These are phyloP conservation scores for Pythium myriotylum DNA, from an alignment of 352 stramenopile species.

Conservation along the genomic window DNA sequence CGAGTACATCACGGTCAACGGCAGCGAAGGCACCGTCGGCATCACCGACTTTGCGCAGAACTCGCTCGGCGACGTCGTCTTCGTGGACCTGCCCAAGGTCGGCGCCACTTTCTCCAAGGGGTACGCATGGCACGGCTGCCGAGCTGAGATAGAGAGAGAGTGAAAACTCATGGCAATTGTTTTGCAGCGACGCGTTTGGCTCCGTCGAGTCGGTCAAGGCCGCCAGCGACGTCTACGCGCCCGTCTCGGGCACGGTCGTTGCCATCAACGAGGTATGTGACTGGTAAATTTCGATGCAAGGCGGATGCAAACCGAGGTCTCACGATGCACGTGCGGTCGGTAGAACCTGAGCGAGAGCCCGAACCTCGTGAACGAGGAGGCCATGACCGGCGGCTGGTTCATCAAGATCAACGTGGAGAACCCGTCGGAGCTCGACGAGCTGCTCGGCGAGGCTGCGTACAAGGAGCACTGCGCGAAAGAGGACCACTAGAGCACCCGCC, in stretches of 20 bases:
- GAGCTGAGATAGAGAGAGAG: too few relatives aligned
- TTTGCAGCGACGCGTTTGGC: conserved; percentile 90
- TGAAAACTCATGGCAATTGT: too few relatives aligned
- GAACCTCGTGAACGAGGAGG: conserved; percentile 87
- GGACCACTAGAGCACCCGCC: conserved; percentile 58
- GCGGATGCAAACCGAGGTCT: too few relatives aligned
- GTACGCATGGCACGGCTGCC: conserved; percentile 58
- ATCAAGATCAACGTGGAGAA: conserved; percentile 89
- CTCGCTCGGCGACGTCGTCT: conserved; percentile 97
- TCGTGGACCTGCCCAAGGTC: conserved; percentile 95
- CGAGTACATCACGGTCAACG: conserved; percentile 85
- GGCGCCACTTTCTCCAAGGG: conserved; percentile 94
- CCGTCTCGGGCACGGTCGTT: conserved; percentile 91
- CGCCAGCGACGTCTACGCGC: conserved; percentile 96
- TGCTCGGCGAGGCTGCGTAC: conserved; percentile 86
- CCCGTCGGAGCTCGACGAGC: conserved; percentile 66
- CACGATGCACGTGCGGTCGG: conserved; percentile 6
- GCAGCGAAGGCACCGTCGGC: conserved; percentile 89
- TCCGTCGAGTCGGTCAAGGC: conserved; percentile 99
- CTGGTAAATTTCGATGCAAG: neutral
- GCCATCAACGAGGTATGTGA: conserved; percentile 91
- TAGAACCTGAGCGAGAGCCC: conserved; percentile 80
- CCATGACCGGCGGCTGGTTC: conserved; percentile 87
- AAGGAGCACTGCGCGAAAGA: conserved; percentile 86
- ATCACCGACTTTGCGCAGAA: conserved; percentile 98